These are phyloP conservation scores for Sergeia podlipaevii DNA, from an alignment of 208 protist species.

Conservation along the genomic window DNA sequence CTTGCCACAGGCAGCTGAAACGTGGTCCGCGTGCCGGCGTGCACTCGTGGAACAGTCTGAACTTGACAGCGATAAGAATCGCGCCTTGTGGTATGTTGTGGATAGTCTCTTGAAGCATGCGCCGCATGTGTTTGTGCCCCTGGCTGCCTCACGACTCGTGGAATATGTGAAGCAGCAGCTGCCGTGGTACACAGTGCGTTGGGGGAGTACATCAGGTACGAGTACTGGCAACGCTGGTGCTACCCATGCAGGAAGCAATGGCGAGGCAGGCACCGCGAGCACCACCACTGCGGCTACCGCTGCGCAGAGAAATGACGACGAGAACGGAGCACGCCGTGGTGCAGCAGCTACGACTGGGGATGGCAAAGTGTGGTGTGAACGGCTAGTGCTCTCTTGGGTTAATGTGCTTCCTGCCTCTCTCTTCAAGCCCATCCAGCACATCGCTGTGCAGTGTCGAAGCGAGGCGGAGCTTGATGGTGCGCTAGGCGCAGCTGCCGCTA, in stretches of 20 bases:
- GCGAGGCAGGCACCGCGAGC: slow-evolving; percentile 3
- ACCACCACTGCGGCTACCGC: no score
- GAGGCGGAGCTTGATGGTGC: slow-evolving; percentile 53
- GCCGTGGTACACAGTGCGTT: slow-evolving; percentile 43
- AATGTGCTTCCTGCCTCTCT: slow-evolving; percentile 38
- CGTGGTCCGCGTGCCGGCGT: slow-evolving; percentile 64
- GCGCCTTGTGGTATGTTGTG: slow-evolving; percentile 70
- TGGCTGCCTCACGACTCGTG: slow-evolving; percentile 54
- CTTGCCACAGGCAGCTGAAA: slow-evolving; percentile 41
- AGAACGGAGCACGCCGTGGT: not conserved
- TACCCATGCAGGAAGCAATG: not conserved
- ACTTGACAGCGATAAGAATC: slow-evolving; percentile 36
- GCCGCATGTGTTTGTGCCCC: slow-evolving; percentile 69
- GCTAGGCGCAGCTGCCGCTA: slow-evolving; percentile 15
- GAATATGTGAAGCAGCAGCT: slow-evolving; percentile 74
- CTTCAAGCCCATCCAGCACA: slow-evolving; percentile 36
- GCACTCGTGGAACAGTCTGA: slow-evolving; percentile 41
- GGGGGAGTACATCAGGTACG: slow-evolving; percentile 10
- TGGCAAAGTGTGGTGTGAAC: slow-evolving; percentile 46
- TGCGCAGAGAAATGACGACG: not conserved
- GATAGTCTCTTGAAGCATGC: slow-evolving; percentile 74
- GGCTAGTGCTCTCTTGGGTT: slow-evolving; percentile 67
- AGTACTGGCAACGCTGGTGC: not conserved
- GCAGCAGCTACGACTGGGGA: not conserved
- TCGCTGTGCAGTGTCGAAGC: slow-evolving; percentile 57